Conservation (phyloP, 805 yeast genomes). For the Soucietia sequanensis region DNA sequence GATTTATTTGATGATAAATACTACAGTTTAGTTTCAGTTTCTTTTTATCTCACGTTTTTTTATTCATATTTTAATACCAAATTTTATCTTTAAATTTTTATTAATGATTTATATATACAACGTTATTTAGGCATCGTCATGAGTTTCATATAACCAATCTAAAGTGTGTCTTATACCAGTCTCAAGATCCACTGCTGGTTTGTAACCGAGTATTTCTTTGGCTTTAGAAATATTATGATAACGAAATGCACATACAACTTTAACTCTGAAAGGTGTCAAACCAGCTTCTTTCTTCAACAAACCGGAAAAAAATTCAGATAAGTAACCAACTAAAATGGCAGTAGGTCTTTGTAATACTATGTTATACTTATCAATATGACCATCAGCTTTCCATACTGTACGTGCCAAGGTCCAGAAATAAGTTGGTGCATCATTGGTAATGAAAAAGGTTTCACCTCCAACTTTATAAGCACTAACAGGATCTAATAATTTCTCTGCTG, state of each 20-base stretch:
- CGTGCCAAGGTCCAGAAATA: constrained; percentile 97
- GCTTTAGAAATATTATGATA: constrained; percentile 93
- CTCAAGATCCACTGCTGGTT: constrained; percentile 75
- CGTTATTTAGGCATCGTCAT: no score
- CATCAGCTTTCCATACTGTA: constrained; percentile 96
- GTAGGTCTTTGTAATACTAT: constrained; percentile 69
- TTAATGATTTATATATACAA: no score
- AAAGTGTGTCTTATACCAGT: constrained; percentile 78
- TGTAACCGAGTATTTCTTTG: constrained; percentile 69
- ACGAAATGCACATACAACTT: constrained; percentile 87
- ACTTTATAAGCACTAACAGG: constrained; percentile 43
- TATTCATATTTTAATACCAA: no score
- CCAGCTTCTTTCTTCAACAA: constrained; percentile 83
- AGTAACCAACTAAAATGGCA: constrained; percentile 80
- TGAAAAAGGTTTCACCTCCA: constrained; percentile 84
- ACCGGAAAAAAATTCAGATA: constrained; percentile 72
- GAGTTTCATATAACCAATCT: constrained; percentile 82
- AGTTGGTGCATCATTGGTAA: constrained; percentile 92
- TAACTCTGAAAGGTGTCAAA: constrained; percentile 93
- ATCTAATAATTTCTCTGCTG: constrained; percentile 71
- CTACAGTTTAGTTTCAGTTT: no score
- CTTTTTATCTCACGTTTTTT: no score
- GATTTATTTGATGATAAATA: no score
- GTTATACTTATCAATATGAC: constrained; percentile 67
- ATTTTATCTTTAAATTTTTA: no score